phyloP scores from a whole-genome alignment of 176 grass and related monocot species.

The Areca catechu region DNA sequence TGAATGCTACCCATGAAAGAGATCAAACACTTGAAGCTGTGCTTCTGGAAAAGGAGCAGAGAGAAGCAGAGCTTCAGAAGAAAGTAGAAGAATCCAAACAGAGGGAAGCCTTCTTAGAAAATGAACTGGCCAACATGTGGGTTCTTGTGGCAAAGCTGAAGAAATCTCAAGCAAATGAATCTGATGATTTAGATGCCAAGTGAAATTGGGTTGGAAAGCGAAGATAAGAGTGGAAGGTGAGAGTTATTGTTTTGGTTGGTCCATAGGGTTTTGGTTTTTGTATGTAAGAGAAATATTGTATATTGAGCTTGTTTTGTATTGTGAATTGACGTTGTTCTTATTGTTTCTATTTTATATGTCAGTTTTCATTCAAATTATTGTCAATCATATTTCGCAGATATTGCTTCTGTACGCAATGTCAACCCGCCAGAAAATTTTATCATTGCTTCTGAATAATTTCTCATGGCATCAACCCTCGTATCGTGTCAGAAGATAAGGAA shows the following conservation, averaged over 20 bases:
- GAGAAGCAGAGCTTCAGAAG: conserved; percentile 76
- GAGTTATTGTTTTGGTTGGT: neutral
- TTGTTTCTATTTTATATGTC: no score
- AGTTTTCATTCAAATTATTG: no score
- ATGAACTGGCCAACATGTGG: conserved; percentile 97
- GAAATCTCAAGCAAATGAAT: conserved; percentile 51
- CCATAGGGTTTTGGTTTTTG: neutral
- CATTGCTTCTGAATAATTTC: no score
- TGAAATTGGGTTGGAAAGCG: conserved; percentile 12
- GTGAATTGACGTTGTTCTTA: neutral
- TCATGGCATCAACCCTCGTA: no score
- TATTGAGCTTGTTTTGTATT: conserved; percentile 1
- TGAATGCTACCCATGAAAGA: conserved; percentile 48
- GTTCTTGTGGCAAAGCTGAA: conserved; percentile 88
- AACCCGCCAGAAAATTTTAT: no score
- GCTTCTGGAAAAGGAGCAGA: conserved; percentile 58
- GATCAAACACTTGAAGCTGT: conserved; percentile 48
- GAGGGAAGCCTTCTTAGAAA: conserved; percentile 83
- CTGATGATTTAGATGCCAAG: conserved; percentile 36
- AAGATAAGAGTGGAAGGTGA: conserved; percentile 3
- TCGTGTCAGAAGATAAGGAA: no score
- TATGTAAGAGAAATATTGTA: neutral
- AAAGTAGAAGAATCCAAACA: conserved; percentile 81
- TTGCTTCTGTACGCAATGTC: no score
- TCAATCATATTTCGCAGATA: no score